Base-by-base conservation (phyloP, 331 rosid genomes). In the Acacia pycnantha region DNA sequence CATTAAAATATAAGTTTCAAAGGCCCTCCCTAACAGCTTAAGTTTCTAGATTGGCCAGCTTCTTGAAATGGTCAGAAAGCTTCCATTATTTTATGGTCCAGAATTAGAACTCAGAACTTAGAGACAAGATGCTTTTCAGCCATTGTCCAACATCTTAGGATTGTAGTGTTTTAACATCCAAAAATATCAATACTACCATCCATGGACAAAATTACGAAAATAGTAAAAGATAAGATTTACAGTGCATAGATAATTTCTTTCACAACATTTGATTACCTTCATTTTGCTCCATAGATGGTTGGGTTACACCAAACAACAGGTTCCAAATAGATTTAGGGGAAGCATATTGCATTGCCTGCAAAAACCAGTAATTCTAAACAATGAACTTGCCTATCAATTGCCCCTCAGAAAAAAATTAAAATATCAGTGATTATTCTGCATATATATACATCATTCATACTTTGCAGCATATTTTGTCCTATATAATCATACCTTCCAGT, bases 241-340 rank as follows among this genome's bases (percentile, higher is more conserved):
- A 72, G 72, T 74, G 80, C 74, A 77, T 65, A 41, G 69, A 81
- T 73, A 65, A 37, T 54, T 86, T 56, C 35, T 31, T 73, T n/a
- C 44, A 44, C 40, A 71, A 68, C 65, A 80, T 33, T 72, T 59
- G 74, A 84, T 79, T 84, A 90, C 94, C 97, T 77, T 83, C 90
- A 76, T 88, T 87, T 70, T 81, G 81, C 79, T 82, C 86, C 86
- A 95, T 79, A 87, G 90, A 88, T 78, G 94, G 98, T 80, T 86
- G 88, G 82, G 81, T 85, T 66, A 82, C 88, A 35, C 97, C 98
- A 87, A 95, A 92, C 72, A 95, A 82, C 77, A 84, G 19, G 83
- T 93, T 95, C 98, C 98, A 95, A 80, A 95, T 54, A 73, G 97
- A 97, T 88, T 92, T 86, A 18, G 98, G 99, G 69, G 99, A 93